Conservation (phyloP, 495 filamentous ascomycete genomes). For the Letharia columbiana region DNA sequence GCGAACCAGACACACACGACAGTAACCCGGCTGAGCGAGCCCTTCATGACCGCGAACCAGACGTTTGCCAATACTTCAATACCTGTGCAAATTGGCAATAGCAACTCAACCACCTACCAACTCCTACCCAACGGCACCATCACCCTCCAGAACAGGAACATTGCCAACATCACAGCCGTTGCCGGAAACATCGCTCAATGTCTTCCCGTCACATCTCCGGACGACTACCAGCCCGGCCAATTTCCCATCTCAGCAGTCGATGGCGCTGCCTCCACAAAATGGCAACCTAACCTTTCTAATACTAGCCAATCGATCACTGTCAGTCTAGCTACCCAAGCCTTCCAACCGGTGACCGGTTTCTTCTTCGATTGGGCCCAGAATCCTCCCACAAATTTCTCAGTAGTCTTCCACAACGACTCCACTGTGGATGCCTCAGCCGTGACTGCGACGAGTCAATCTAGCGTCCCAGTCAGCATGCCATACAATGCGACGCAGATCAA, state of each 20-base stretch:
- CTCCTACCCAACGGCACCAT: conserved; percentile 46
- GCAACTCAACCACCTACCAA: conserved; percentile 34
- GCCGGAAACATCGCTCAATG: conserved; percentile 61
- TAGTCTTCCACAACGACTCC: conserved; percentile 48
- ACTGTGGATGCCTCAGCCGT: conserved; percentile 23
- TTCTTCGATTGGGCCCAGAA: conserved; percentile 59
- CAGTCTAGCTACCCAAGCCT: conserved; percentile 39
- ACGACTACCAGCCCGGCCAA: conserved; percentile 54
- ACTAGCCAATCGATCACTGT: conserved; percentile 42
- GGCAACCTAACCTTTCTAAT: conserved; percentile 52
- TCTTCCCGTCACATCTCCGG: conserved; percentile 41
- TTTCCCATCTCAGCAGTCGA: conserved; percentile 65
- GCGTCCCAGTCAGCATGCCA: conserved; percentile 34
- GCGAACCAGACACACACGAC: conserved; percentile 61
- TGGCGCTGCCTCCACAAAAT: conserved; percentile 59
- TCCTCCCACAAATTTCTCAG: conserved; percentile 48
- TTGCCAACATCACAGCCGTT: conserved; percentile 39
- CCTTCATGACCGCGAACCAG: conserved; percentile 37
- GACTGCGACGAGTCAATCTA: conserved; percentile 18
- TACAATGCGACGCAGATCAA: conserved; percentile 31
- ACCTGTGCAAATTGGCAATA: conserved; percentile 41
- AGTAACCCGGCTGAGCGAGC: conserved; percentile 40
- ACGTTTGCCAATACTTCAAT: conserved; percentile 44
- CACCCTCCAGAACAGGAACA: conserved; percentile 50
- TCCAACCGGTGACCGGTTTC: conserved; percentile 42